Conservation (phyloP, 1,284 basidiomycete species). For the Trichosporon sp. region DNA sequence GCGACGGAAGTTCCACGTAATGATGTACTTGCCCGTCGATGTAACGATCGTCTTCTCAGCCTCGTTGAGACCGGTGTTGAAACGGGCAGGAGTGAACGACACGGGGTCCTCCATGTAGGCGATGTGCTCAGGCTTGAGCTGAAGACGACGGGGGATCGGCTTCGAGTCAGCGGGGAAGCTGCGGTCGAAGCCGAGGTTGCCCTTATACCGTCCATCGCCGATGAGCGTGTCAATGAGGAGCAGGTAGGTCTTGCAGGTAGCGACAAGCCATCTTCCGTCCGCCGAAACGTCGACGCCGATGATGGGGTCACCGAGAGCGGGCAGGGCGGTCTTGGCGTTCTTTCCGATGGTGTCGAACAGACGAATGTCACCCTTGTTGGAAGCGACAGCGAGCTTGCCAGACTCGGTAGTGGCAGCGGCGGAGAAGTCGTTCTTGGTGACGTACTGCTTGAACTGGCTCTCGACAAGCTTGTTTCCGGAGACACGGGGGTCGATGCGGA, state of each 20-base stretch:
- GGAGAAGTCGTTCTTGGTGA: constrained; percentile 91
- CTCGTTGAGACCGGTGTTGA: constrained; percentile 81
- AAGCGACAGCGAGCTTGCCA: constrained; percentile 87
- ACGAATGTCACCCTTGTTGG: constrained; percentile 93
- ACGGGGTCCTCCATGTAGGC: constrained; percentile 90
- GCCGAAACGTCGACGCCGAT: constrained; percentile 91
- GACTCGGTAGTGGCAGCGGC: constrained; percentile 80
- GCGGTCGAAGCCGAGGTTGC: constrained; percentile 84
- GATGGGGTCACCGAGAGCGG: constrained; percentile 92
- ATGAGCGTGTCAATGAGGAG: constrained; percentile 94
- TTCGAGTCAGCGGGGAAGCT: constrained; percentile 93
- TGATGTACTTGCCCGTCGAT: constrained; percentile 88
- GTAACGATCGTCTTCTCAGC: constrained; percentile 95
- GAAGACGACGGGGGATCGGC: constrained; percentile 82
- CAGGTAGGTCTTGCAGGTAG: constrained; percentile 92
- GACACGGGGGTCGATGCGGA: constrained; percentile 92
- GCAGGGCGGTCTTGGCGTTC: constrained; percentile 98
- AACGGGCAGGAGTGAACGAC: constrained; percentile 88
- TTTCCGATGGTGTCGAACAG: constrained; percentile 95
- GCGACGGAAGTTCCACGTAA: constrained; percentile 93
- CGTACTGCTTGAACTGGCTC: constrained; percentile 93
- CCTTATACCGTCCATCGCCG: constrained; percentile 81
- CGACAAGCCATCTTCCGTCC: constrained; percentile 90
- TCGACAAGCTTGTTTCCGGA: constrained; percentile 91
- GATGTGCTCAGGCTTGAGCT: constrained; percentile 86